Evolutionary conservation across 768 basidiomycete species (phyloP), one percentile per base, ranked within the genome.

Genomic region (Trametes elegans): DNA sequence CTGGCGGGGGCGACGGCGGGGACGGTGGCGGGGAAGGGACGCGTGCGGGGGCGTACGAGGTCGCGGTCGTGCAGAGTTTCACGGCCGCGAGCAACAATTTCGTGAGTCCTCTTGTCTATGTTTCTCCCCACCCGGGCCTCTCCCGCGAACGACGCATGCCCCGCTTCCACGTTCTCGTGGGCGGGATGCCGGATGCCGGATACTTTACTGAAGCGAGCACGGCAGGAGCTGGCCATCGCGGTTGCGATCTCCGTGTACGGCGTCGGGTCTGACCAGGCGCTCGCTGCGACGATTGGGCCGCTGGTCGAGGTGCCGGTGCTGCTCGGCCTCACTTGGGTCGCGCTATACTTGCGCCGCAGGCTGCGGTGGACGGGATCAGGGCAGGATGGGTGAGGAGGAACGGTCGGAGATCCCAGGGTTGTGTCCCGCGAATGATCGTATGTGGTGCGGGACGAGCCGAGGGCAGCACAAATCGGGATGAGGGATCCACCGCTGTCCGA

Each of bases 81-180:
- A 91, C 90, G 0, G 87, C 87, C 0, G 84, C 83, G 1, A 87
- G 84, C 51, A 91, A 90, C 64, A 92, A 90, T 62, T 87, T 88
- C 57, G 85, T 87, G 42, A 64, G 80, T 71, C 16, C 3, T 23
- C 21, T 21, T 19, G 3, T n/a, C 4, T 48, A 21, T n/a, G n/a
- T n/a, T n/a, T n/a, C n/a, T n/a, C n/a, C n/a, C n/a, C n/a, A n/a
- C n/a, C n/a, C n/a, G n/a, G n/a, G n/a, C n/a, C n/a, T n/a, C n/a
- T n/a, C n/a, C n/a, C n/a, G n/a, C n/a, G n/a, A n/a, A n/a, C n/a
- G n/a, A n/a, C n/a, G n/a, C n/a, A n/a, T n/a, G n/a, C n/a, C n/a
- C n/a, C n/a, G n/a, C n/a, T n/a, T n/a, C n/a, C n/a, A n/a, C n/a
- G n/a, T n/a, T n/a, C n/a, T n/a, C n/a, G n/a, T n/a, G n/a, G n/a